Conservation (phyloP, 192 early-diverging fungal genomes). For the Chytriomyces confervae region DNA sequence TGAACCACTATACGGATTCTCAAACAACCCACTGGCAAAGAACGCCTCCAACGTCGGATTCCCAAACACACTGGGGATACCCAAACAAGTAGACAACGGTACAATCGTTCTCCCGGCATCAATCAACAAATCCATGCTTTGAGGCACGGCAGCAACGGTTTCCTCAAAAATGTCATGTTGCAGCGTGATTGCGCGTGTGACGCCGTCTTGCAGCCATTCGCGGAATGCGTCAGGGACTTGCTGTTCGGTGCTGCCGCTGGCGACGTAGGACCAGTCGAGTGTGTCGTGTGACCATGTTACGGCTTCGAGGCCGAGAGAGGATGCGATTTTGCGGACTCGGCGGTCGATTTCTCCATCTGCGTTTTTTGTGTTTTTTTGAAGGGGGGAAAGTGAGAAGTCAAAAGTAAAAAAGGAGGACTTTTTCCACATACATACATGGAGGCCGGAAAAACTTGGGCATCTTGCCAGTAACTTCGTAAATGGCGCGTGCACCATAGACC, state of each 20-base stretch:
- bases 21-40: background rate
- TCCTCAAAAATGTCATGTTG: slow-evolving; percentile 13
- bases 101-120: background rate
- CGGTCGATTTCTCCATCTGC: slow-evolving; percentile 73
- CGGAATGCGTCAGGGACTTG: slow-evolving; percentile 2
- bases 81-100: background rate
- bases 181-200: background rate
- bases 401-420: background rate
- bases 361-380: background rate
- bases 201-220: background rate
- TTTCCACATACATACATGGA: slow-evolving; percentile 48
- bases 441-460: slow-evolving; percentile 61
- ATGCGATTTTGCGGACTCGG: slow-evolving; percentile 65
- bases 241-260: background rate
- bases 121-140: slow-evolving; percentile 4
- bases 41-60: background rate
- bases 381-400: background rate
- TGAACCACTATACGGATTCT: background rate
- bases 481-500: slow-evolving; percentile 53
- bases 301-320: slow-evolving; percentile 54
- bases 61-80: background rate
- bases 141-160: background rate
- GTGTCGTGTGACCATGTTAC: slow-evolving; percentile 44
- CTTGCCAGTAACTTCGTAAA: slow-evolving; percentile 17
- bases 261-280: slow-evolving; percentile 29